A percentile compares a stretch with the other conserved stretches of the same genome.
Evolutionary conservation across 768 basidiomycete genomes (phyloP).

Genomic region (Serendipita sp.): DNA sequence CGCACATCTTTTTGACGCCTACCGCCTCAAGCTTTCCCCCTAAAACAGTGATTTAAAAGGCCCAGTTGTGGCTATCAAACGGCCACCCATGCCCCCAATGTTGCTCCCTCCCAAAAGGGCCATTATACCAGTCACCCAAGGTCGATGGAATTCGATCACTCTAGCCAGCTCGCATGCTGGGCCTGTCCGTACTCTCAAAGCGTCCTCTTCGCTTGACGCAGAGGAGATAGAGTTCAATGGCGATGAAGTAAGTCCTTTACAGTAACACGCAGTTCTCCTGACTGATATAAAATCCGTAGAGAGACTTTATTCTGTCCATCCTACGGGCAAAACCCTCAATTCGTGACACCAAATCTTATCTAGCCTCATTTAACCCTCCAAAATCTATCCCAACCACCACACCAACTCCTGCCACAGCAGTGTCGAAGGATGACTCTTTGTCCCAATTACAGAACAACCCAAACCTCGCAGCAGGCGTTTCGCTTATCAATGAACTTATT

Average conservation of each 20-base stretch:
- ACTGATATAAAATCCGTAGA: neutral
- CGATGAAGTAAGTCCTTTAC: neutral
- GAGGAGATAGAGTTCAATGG: neutral
- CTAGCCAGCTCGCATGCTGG: neutral
- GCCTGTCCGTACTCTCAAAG: neutral
- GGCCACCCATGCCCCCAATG: neutral
- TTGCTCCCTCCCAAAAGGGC: neutral
- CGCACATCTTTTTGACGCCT: too few species aligned
- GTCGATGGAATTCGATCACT: neutral
- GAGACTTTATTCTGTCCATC: slow-evolving; percentile 96
- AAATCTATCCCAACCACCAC: slow-evolving; percentile 23
- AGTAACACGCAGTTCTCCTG: neutral
- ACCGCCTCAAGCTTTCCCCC: neutral
- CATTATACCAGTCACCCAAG: neutral
- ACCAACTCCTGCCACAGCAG: slow-evolving; percentile 10
- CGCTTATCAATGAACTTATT: slow-evolving; percentile 29
- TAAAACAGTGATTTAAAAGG: neutral
- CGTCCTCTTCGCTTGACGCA: neutral
- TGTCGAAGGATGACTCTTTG: neutral
- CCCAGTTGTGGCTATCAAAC: neutral
- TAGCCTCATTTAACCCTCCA: slow-evolving; percentile 72
- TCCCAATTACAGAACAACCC: neutral
- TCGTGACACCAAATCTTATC: slow-evolving; percentile 78
- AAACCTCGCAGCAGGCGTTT: neutral
- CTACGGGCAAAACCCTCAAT: slow-evolving; percentile 82